Conservation (phyloP, 192 early-diverging fungal species). For the Coemansia sp. region DNA sequence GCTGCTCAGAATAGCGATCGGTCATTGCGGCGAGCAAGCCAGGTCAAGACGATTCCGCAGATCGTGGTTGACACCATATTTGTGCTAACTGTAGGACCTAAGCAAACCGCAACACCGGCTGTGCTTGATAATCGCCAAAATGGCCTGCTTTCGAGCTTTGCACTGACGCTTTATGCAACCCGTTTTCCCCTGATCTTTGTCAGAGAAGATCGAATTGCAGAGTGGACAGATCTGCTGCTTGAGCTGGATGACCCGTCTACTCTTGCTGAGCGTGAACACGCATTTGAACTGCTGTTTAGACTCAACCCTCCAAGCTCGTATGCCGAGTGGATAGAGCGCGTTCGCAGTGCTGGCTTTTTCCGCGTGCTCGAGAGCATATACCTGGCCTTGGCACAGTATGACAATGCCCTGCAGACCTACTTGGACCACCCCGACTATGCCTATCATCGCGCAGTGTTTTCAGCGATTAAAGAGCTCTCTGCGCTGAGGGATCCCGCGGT, state of each 20-base stretch:
- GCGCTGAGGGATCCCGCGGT: constrained; percentile 6
- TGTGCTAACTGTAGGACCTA: constrained; percentile 12
- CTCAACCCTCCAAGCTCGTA: constrained; percentile 43
- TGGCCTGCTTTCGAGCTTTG: constrained; percentile 43
- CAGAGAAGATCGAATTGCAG: constrained; percentile 21
- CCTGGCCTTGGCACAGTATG: constrained; percentile 25
- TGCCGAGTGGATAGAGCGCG: constrained; percentile 31
- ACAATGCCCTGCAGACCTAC: constrained; percentile 36
- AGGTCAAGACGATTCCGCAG: constrained; percentile 49
- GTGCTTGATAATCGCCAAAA: constrained; percentile 27
- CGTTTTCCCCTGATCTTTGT: constrained; percentile 49
- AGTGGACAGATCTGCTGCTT: constrained; percentile 35
- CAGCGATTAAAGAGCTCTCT: constrained; percentile 30
- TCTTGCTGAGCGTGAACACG: constrained; percentile 39
- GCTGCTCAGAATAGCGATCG: constrained; percentile 28
- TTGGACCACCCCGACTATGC: constrained; percentile 44
- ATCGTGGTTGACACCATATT: constrained; percentile 43
- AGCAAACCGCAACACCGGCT: not conserved
- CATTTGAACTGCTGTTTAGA: constrained; percentile 45
- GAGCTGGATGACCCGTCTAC: constrained; percentile 34
- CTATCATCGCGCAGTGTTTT: constrained; percentile 36
- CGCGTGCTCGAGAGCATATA: constrained; percentile 50
- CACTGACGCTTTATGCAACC: constrained; percentile 39
- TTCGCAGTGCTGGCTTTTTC: constrained; percentile 38
- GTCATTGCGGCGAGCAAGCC: constrained; percentile 44